Evolutionary conservation across 2,329 filamentous ascomycete genomes (phyloP).

Genomic region (Fusarium guadeloupense): DNA sequence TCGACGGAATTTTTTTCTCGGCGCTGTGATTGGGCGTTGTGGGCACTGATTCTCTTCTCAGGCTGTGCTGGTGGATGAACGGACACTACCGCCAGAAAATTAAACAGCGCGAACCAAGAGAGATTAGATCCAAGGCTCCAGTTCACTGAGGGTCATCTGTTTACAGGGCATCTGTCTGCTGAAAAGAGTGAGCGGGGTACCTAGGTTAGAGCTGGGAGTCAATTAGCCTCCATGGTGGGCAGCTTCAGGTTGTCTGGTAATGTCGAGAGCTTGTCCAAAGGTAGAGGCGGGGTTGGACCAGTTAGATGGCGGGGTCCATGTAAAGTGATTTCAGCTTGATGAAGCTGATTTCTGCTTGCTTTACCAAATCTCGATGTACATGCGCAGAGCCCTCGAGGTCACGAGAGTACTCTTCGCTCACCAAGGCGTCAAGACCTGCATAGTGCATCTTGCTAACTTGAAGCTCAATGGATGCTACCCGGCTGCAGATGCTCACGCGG

Average conservation of each 20-base stretch:
- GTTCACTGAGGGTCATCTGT: conserved; percentile 19
- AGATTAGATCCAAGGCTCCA: not conserved
- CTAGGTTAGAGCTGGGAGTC: not conserved
- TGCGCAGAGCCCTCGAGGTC: not conserved
- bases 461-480: conserved; percentile 8
- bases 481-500: conserved; percentile 26
- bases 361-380: not conserved
- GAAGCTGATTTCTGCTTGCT: not conserved
- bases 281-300: conserved; percentile 3
- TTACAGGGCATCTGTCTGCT: conserved; percentile 28
- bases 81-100: conserved; percentile 37
- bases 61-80: conserved; percentile 30
- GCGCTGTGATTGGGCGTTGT: conserved; percentile 50
- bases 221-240: not conserved
- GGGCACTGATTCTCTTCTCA: conserved; percentile 30
- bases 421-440: conserved; percentile 21
- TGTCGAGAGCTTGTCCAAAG: too few relatives aligned
- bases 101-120: conserved; percentile 12
- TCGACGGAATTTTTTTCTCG: conserved; percentile 52
- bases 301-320: conserved; percentile 16
- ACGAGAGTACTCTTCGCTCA: conserved; percentile 2
- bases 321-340: conserved; percentile 11
- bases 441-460: conserved; percentile 7
- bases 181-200: conserved; percentile 25
- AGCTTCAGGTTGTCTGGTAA: not conserved